Base-by-base conservation (phyloP, 2,329 filamentous ascomycete species). In the Ophiosphaerella narmari region DNA sequence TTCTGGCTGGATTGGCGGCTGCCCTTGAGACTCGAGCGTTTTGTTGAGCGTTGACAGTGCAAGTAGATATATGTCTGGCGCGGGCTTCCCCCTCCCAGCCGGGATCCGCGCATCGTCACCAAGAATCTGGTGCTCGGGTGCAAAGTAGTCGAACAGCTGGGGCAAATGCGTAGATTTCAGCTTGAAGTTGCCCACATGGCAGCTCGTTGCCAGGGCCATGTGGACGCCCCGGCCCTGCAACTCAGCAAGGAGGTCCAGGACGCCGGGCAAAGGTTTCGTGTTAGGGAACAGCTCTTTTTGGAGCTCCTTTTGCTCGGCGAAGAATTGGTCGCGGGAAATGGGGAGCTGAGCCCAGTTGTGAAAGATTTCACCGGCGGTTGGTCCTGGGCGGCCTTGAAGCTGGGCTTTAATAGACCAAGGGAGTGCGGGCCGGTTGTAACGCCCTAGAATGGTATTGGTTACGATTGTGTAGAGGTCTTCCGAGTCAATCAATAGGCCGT, bases 381-480 rank as follows among this genome's bases (percentile, higher is more conserved):
- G 78, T 18, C 78, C 79, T 0, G 86, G 86, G 0, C 70, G 80
- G 5, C 87, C 86, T 76, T 89, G 87, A 14, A 97, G 79, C 74
- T 91, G 88, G 8, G 94, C 92, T 79, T 97, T 97, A 77, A 99
- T 86, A 54, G 84, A 86, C 94, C 94, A 97, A 1, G 94, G 93
- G n/a, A 97, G 79, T 12, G 78, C 72, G 1, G 90, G 88, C 42
- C 85, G 85, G 65, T 81, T 48, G 74, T 94, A 90, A 68, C 88
- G 86, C 48, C 81, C 79, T 34, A 99, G 86, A 33, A 97, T 83
- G 21, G 85, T 79, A 76, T 99, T 97, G 54, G 91, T 88, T 74
- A 89, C 88, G 23, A 83, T 71, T 0, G 91, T 94, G 79, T 97
- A 97, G 50, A 85, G 78, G 68, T 97, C 94, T 78, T 97, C 94